phyloP scores from a whole-genome alignment of 208 protist species.

The Acanthamoeba divionensis region DNA sequence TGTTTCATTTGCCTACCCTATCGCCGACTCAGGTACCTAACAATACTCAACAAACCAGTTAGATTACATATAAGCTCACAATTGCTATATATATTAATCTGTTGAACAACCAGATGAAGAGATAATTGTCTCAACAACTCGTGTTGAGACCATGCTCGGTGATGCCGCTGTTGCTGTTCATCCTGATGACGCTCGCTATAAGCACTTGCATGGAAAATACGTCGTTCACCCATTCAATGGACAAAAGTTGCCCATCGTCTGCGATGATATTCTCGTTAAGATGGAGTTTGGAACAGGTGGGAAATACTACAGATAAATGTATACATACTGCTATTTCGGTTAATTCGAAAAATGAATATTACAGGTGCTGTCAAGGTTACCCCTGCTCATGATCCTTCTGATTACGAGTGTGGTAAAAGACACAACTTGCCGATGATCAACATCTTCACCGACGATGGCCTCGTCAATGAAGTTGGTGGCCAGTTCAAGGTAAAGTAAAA shows the following conservation, averaged over 20 bases:
- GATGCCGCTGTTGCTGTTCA: slow-evolving; percentile 96
- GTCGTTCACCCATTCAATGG: slow-evolving; percentile 94
- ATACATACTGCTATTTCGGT: background rate
- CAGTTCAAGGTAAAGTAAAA: slow-evolving; percentile 82
- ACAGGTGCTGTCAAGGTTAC: slow-evolving; percentile 90
- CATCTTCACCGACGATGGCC: slow-evolving; percentile 93
- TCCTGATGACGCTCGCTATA: slow-evolving; percentile 96
- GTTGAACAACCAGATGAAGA: slow-evolving; percentile 84
- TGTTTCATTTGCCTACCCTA: slow-evolving; percentile 27
- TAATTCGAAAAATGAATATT: background rate
- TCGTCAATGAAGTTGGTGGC: slow-evolving; percentile 86
- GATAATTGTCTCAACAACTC: slow-evolving; percentile 96
- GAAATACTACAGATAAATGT: slow-evolving; percentile 13
- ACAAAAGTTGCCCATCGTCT: slow-evolving; percentile 93
- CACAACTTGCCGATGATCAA: slow-evolving; percentile 94
- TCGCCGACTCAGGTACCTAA: slow-evolving; percentile 11
- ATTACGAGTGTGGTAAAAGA: slow-evolving; percentile 95
- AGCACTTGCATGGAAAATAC: slow-evolving; percentile 90
- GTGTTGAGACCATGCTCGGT: slow-evolving; percentile 99
- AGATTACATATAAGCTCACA: slow-evolving; percentile 83
- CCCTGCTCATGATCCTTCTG: slow-evolving; percentile 98
- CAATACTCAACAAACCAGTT: slow-evolving; percentile 67
- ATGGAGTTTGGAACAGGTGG: slow-evolving; percentile 95
- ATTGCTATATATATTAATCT: no score
- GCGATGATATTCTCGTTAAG: slow-evolving; percentile 95